Evolutionary conservation across 2,329 filamentous ascomycete species (phyloP), one percentile per base, ranked within the genome.

Genomic region (Rutstroemia sp.): DNA sequence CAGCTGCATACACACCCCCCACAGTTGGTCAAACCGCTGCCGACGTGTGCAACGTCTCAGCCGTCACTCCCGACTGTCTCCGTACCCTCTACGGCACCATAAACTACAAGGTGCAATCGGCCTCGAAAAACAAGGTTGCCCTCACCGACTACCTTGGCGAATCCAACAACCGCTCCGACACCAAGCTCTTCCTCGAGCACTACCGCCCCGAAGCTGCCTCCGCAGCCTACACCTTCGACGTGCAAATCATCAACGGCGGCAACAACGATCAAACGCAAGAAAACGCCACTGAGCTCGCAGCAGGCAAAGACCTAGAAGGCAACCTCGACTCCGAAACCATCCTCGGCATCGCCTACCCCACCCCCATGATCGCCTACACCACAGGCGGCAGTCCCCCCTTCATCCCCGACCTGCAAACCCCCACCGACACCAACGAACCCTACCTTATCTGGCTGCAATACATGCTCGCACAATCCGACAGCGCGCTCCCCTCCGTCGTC

Each of bases 11-110:
- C 49, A 51, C 30, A 4, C 47, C 58, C 18, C 51, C 47, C n/a
- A 58, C 34, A 5, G 27, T 42, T 25, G 41, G 52, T 18, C 47
- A 51, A 19, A 39, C 51, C 12, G 41, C 52, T 5, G 45, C 53
- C 14, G 74, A 96, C 90, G 56, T 55, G 21, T 75, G 94, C 92
- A 68, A 97, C 44, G 51, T 59, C 10, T 54, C 51, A n/a, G 53
- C 57, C 7, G 62, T 66, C 2, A 67, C 64, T 2, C 59, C 61
- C n/a, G 48, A 58, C 12, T 67, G 64, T 38, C 60, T 67, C n/a
- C 45, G 58, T 37, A 63, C 59, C 18, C 52, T 67, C 9, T 66
- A 67, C 49, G 61, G 59, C 37, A 66, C 63, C 10, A 52, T 58
- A 2, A 60, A 61, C 8, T 67, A 68, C 50, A 48, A 30, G 1